Base-by-base conservation (phyloP, 805 yeast genomes). In the Metschnikowia baotianmanensis region DNA sequence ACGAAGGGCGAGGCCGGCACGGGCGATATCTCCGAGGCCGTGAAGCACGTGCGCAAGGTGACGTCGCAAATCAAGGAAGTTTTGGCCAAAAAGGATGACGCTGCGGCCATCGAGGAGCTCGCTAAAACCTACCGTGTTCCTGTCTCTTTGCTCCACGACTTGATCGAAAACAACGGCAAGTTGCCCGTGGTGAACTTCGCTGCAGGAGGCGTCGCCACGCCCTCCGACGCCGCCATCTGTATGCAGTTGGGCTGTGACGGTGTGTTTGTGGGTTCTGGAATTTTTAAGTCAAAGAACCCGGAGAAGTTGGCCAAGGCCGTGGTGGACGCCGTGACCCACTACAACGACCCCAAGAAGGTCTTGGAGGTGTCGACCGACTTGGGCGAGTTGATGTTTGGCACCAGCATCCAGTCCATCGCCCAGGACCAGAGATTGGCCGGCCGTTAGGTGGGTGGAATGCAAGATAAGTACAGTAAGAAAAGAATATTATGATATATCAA, bases 1-100 rank as follows among this genome's bases (percentile, higher is more conserved):
- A 82, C 93, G 50, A 85, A 85, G 65, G 95, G 95, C 51, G 95
- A 85, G 61, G 93, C 95, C 25, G 95, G 95, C 32, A 86, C 95
- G 27, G 95, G 95, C 40, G 93, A 85, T 62, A 80, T 85, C 38
- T 78, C 86, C 30, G 91, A 85, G 62, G 93, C 93, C 11, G 87
- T 85, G 43, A 76, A 72, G 56, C 95, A 85, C 61, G 81, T 86
- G 50, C 72, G 78, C 41, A 69, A 74, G 50, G 81, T 86, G 59
- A 74, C 69, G 45, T 57, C 63, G 37, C 77, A 84, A 54, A 80
- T 84, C 52, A 63, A 66, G 35, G 65, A 71, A 30, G 76, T 77
- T 5, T 47, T 69, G 44, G 60, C 56, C 34, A 51, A 36, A 16
- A 36, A 67, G 20, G 77, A 69, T 31, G 71, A 63, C 26, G 28